Evolutionary conservation across 1,284 basidiomycete genomes (phyloP).

Genomic region (Tylopilus sp.): DNA sequence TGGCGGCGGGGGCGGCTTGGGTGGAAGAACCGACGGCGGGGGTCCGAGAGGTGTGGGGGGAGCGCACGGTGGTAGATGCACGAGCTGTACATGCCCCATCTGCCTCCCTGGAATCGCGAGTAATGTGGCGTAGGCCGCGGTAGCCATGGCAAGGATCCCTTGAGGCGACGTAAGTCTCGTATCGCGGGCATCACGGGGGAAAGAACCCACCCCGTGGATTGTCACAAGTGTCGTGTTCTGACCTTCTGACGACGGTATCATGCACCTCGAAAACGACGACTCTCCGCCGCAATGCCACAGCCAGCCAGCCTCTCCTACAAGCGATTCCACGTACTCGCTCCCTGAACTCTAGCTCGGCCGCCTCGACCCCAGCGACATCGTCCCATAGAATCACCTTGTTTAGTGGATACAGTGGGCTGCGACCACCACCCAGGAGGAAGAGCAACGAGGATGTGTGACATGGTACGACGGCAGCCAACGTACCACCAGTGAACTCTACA

Average conservation of each 20-base stretch:
- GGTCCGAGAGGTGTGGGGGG: slow-evolving; percentile 43
- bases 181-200: slow-evolving; percentile 11
- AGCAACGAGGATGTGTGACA: slow-evolving; percentile 88
- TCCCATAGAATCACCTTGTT: slow-evolving; percentile 97
- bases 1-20: slow-evolving; percentile 63
- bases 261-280: slow-evolving; percentile 86
- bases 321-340: slow-evolving; percentile 87
- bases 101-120: slow-evolving; percentile 92
- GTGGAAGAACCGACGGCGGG: slow-evolving; percentile 48
- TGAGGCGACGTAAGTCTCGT: slow-evolving; percentile 21
- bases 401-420: slow-evolving; percentile 91
- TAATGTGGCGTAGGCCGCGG: slow-evolving; percentile 80
- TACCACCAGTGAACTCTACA: slow-evolving; percentile 82
- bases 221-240: slow-evolving; percentile 91
- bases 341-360: slow-evolving; percentile 93
- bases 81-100: slow-evolving; percentile 90
- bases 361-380: slow-evolving; percentile 77
- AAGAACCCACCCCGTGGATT: slow-evolving; percentile 81
- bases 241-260: slow-evolving; percentile 68
- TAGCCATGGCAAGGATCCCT: slow-evolving; percentile 90
- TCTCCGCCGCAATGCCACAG: slow-evolving; percentile 83
- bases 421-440: slow-evolving; percentile 91
- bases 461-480: slow-evolving; percentile 81
- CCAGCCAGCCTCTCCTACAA: slow-evolving; percentile 85
- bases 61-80: slow-evolving; percentile 86